Percentiles rank a stretch among this genome's conserved stretches.
phyloP scores from a whole-genome alignment of 768 basidiomycete genomes.

The Podaxis sp. region DNA sequence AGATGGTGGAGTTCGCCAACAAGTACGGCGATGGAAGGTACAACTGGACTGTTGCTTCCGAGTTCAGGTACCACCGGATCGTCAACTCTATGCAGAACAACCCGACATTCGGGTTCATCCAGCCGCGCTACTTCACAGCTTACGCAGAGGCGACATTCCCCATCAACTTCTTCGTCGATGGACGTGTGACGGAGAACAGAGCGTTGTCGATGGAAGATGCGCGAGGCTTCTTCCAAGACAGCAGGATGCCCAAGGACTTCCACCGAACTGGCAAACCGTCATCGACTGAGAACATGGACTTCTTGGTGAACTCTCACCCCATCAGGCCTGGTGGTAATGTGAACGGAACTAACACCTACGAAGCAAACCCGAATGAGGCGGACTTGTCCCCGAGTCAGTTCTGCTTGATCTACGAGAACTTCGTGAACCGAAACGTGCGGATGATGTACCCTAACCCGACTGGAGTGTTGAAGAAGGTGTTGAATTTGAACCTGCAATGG shows the following conservation, averaged over 20 bases:
- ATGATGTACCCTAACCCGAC: conserved; percentile 20
- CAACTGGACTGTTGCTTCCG: conserved; percentile 18
- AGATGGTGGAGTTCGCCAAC: conserved; percentile 20
- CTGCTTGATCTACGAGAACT: conserved; percentile 19
- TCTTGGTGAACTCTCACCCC: conserved; percentile 12
- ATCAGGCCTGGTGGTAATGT: conserved; percentile 19
- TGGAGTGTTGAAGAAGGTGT: conserved; percentile 9
- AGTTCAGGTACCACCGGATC: conserved; percentile 19
- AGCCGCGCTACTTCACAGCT: conserved; percentile 18
- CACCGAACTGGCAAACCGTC: conserved; percentile 12
- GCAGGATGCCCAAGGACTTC: conserved; percentile 18
- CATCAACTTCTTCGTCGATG: conserved; percentile 19
- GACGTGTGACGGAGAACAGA: conserved; percentile 12
- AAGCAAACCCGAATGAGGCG: conserved; percentile 14
- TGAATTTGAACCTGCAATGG: conserved; percentile 11
- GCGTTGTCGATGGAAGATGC: conserved; percentile 17
- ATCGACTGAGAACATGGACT: neutral
- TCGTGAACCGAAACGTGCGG: conserved; percentile 17
- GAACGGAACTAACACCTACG: conserved; percentile 18
- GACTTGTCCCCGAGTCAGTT: neutral
- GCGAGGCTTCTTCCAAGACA: conserved; percentile 19
- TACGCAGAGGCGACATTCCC: conserved; percentile 19
- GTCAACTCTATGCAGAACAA: conserved; percentile 21
- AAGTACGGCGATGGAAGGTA: conserved; percentile 20
- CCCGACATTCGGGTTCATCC: conserved; percentile 18